Percentiles rank a stretch among this genome's conserved stretches.
phyloP scores from a whole-genome alignment of 352 stramenopile species.

The Phytophthora uliginosa region DNA sequence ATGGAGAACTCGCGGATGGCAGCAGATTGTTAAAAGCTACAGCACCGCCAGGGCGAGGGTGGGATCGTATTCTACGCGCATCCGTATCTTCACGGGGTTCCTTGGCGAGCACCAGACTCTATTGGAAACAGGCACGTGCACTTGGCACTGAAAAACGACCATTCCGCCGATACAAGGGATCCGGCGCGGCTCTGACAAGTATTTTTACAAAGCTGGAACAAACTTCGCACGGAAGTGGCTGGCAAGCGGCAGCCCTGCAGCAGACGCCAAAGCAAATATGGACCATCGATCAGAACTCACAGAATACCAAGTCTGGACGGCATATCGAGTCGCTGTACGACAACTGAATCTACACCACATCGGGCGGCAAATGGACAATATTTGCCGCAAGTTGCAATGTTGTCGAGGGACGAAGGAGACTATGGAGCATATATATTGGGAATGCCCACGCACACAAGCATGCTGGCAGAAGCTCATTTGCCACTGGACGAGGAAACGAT shows the following conservation, averaged over 20 bases:
- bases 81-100: too few species aligned
- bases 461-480: not conserved
- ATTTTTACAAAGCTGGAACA: too few species aligned
- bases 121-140: too few species aligned
- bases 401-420: not conserved
- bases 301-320: not conserved
- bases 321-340: not conserved
- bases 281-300: not conserved
- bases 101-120: too few species aligned
- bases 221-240: not conserved
- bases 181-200: too few species aligned
- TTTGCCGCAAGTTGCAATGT: not conserved
- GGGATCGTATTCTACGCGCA: too few species aligned
- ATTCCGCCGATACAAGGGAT: too few species aligned
- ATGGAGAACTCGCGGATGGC: too few species aligned
- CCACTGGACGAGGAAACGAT: not conserved
- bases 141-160: too few species aligned
- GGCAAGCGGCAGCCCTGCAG: not conserved
- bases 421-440: not conserved
- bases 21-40: too few species aligned
- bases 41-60: too few species aligned
- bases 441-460: not conserved
- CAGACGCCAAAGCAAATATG: not conserved
- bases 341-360: not conserved
- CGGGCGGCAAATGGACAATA: not conserved